These are phyloP conservation scores for Panus rudis DNA, from an alignment of 768 basidiomycete species.

Conservation along the genomic window DNA sequence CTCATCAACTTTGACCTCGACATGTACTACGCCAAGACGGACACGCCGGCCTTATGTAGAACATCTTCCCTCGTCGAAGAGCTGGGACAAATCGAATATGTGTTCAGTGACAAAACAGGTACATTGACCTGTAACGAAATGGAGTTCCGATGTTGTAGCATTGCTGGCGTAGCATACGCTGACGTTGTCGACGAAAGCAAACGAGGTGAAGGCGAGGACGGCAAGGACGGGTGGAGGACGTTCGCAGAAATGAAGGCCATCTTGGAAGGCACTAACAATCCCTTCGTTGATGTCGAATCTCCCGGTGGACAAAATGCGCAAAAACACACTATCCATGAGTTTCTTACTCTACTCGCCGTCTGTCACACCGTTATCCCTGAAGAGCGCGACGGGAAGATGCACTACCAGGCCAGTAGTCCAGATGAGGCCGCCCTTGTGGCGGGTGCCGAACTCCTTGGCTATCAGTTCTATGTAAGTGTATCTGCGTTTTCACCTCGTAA, in stretches of 20 bases:
- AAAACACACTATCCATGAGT: conserved; percentile 25
- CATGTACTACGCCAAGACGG: conserved; percentile 95
- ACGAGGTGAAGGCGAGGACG: conserved; percentile 50
- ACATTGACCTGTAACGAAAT: conserved; percentile 97
- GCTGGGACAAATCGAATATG: conserved; percentile 95
- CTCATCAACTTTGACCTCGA: conserved; percentile 97
- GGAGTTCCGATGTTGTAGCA: conserved; percentile 89
- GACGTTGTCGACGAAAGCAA: conserved; percentile 86
- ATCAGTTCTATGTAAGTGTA: conserved; percentile 81
- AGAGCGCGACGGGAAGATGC: conserved; percentile 77
- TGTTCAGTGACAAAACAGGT: conserved; percentile 93
- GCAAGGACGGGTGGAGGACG: conserved; percentile 61
- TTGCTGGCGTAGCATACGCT: conserved; percentile 85
- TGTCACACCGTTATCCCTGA: conserved; percentile 99
- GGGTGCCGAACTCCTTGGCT: conserved; percentile 88
- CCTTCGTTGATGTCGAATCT: conserved; percentile 43
- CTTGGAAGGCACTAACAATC: conserved; percentile 37
- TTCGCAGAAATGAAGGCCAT: conserved; percentile 66
- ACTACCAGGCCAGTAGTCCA: conserved; percentile 94
- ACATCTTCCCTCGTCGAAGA: conserved; percentile 98
- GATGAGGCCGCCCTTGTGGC: conserved; percentile 95
- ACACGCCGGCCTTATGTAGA: conserved; percentile 95
- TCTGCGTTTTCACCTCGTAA: neutral
- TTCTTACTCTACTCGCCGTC: conserved; percentile 58
- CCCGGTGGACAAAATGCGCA: conserved; percentile 28